Evolutionary conservation across 192 early-diverging fungal species (phyloP).

Genomic region (Piromyces finnis): DNA sequence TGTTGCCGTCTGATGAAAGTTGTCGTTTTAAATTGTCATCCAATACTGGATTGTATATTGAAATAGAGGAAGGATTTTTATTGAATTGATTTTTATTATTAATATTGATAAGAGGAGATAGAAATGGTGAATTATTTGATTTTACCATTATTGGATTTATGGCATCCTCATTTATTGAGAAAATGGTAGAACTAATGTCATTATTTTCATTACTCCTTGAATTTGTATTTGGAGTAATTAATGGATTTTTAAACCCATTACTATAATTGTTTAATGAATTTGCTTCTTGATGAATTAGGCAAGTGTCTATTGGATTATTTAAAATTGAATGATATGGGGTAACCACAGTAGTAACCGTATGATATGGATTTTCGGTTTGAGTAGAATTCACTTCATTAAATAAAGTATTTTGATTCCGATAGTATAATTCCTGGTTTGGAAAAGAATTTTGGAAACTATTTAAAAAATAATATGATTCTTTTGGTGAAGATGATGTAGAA

Average conservation of each 20-base stretch:
- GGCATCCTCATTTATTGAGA: background rate
- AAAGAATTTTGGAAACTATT: background rate
- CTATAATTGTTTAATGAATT: background rate
- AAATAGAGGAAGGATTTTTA: background rate
- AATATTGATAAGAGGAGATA: background rate
- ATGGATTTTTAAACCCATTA: background rate
- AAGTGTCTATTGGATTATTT: background rate
- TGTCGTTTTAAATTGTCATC: background rate
- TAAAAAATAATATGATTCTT: background rate
- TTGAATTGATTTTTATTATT: background rate
- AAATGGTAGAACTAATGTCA: background rate
- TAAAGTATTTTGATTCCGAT: background rate
- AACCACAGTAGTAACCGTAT: too few relatives aligned
- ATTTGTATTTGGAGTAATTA: background rate
- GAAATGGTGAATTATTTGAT: background rate
- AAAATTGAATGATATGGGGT: background rate
- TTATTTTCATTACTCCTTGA: background rate
- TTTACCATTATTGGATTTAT: too few relatives aligned
- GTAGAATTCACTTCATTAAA: too few relatives aligned
- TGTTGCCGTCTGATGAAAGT: background rate
- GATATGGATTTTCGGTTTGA: too few relatives aligned
- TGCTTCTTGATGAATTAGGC: background rate
- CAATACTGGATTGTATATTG: background rate
- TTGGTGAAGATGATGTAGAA: background rate
- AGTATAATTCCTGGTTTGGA: background rate